Evolutionary conservation across 2,329 filamentous ascomycete species (phyloP).

Genomic region (Rhynchosporium secalis): DNA sequence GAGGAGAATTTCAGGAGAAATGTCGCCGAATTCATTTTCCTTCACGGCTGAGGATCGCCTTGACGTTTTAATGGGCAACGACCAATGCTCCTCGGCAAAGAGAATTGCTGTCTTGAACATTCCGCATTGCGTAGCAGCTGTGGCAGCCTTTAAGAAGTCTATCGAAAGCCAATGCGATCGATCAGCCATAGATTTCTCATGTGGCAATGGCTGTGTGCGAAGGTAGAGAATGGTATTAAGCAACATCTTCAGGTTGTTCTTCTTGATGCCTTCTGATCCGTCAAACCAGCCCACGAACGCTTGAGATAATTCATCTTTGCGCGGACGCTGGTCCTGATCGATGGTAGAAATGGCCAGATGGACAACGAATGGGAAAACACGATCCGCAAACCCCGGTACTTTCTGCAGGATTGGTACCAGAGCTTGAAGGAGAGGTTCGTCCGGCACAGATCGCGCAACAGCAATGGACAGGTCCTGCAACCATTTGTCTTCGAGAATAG

Average conservation of each 20-base stretch:
- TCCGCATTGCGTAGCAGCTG: constrained; percentile 72
- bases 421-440: constrained; percentile 68
- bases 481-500: constrained; percentile 56
- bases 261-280: constrained; percentile 46
- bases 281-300: constrained; percentile 65
- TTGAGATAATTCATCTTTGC: constrained; percentile 64
- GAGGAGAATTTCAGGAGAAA: constrained; percentile 70
- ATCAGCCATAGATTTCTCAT: constrained; percentile 77
- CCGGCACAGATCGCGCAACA: constrained; percentile 58
- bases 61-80: constrained; percentile 56
- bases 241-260: constrained; percentile 68
- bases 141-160: constrained; percentile 68
- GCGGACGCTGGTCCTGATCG: constrained; percentile 57
- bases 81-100: constrained; percentile 72
- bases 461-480: constrained; percentile 60
- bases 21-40: constrained; percentile 43
- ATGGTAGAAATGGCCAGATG: constrained; percentile 77
- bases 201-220: constrained; percentile 73
- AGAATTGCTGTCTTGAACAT: constrained; percentile 87
- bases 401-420: constrained; percentile 65
- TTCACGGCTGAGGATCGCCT: constrained; percentile 64
- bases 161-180: constrained; percentile 83
- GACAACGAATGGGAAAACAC: constrained; percentile 78
- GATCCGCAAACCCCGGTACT: constrained; percentile 69
- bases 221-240: constrained; percentile 84